Evolutionary conservation across 2,329 filamentous ascomycete genomes (phyloP).

Genomic region (Cercospora sojina): DNA sequence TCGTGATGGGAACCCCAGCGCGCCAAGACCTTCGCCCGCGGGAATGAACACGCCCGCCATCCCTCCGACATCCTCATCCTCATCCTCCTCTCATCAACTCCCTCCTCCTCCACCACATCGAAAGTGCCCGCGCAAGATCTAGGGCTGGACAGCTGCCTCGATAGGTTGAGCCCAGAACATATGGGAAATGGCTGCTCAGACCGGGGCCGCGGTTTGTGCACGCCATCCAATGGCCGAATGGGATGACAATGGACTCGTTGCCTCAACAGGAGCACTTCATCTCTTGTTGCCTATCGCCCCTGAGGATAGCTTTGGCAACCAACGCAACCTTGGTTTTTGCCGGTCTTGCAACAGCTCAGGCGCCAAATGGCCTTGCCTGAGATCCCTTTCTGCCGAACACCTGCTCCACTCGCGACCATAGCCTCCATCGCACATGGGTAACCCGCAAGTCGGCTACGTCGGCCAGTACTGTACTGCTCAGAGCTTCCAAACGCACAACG

Average conservation of each 20-base stretch:
- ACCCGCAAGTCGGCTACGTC: background rate
- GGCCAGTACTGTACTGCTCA: background rate
- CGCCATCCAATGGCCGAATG: background rate
- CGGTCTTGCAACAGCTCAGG: background rate
- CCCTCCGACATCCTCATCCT: background rate
- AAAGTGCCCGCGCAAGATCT: background rate
- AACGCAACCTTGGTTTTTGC: background rate
- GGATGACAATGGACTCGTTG: background rate
- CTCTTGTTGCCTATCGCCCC: background rate
- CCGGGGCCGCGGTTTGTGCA: background rate
- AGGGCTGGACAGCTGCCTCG: background rate
- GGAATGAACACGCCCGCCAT: background rate
- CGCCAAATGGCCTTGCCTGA: background rate
- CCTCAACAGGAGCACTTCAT: background rate
- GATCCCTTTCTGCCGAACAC: background rate
- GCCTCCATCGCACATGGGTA: background rate
- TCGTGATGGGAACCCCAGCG: background rate
- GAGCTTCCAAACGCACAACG: background rate
- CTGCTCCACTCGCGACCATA: background rate
- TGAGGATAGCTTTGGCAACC: background rate
- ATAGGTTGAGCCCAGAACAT: background rate
- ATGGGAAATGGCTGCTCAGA: background rate
- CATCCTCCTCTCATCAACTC: background rate
- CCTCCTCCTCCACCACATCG: background rate
- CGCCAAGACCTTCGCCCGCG: background rate